phyloP scores from a whole-genome alignment of 2,329 filamentous ascomycete species.

The Reticulascus tulasneorum region DNA sequence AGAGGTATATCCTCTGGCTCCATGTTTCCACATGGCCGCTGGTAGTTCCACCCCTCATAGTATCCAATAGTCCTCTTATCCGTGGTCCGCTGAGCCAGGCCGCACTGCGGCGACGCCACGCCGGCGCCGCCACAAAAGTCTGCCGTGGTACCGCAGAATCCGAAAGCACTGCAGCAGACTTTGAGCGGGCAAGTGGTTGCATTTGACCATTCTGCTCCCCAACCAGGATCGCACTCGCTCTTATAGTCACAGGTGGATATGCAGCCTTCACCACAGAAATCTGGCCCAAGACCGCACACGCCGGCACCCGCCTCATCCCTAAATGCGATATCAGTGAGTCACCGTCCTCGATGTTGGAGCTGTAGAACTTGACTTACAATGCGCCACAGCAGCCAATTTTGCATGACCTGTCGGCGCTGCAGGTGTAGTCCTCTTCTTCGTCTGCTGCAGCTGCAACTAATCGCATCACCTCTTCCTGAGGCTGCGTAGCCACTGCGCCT shows the following conservation, averaged over 20 bases:
- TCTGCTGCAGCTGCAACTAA: too few species aligned
- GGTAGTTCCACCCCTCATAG: conserved; percentile 22
- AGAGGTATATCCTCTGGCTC: conserved; percentile 19
- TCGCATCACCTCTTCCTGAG: too few species aligned
- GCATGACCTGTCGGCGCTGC: conserved; percentile 11
- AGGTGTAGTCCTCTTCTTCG: conserved; percentile 9
- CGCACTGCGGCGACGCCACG: conserved; percentile 5
- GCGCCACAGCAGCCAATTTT: conserved; percentile 17
- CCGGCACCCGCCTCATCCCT: conserved; percentile 6
- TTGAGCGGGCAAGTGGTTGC: conserved; percentile 28
- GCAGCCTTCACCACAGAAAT: conserved; percentile 21
- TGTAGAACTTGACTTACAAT: conserved; percentile 8
- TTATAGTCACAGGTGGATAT: conserved; percentile 21
- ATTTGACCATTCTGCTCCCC: conserved; percentile 21
- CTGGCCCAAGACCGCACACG: conserved; percentile 17
- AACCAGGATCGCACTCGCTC: conserved; percentile 26
- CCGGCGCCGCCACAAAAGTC: conserved; percentile 19
- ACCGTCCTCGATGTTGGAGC: too few species aligned
- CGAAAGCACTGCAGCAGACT: conserved; percentile 29
- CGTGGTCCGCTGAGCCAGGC: not conserved
- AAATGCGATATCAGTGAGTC: too few species aligned
- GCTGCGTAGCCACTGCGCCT: too few species aligned
- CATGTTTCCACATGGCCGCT: conserved; percentile 18
- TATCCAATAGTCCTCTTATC: conserved; percentile 20
- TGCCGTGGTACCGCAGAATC: conserved; percentile 27